These are phyloP conservation scores for Leptographium lundbergii DNA, from an alignment of 2,329 filamentous ascomycete genomes.

Conservation along the genomic window DNA sequence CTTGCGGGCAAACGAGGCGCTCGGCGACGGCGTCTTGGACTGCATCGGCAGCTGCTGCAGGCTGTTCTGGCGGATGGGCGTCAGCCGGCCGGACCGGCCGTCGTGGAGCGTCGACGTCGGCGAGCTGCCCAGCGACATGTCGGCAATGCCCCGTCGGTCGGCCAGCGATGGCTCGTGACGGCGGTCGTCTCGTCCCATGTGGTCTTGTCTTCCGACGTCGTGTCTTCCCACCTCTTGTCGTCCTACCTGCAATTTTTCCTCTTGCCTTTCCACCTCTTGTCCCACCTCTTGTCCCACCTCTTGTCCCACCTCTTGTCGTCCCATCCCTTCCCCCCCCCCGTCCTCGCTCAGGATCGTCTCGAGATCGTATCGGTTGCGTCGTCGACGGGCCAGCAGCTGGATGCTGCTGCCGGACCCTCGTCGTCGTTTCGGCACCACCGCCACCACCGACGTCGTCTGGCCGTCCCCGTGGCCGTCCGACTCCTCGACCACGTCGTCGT, in stretches of 20 bases:
- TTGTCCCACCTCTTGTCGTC: no score
- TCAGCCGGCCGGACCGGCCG: not conserved
- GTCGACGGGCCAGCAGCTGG: conserved; percentile 22
- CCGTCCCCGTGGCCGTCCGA: not conserved
- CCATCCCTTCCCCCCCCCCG: conserved; percentile 16
- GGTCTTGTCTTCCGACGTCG: no score
- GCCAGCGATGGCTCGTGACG: conserved; percentile 8
- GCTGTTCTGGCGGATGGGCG: conserved; percentile 8
- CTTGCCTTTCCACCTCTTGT: no score
- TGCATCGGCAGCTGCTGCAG: conserved; percentile 12
- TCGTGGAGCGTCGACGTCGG: no score
- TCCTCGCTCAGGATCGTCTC: conserved; percentile 26
- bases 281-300: no score
- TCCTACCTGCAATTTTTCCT: no score
- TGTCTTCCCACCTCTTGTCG: no score
- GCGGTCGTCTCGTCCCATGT: no score
- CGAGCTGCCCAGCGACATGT: conserved; percentile 6
- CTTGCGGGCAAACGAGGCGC: conserved; percentile 3
- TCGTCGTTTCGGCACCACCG: conserved; percentile 11
- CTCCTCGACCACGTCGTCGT: not conserved
- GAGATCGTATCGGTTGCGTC: conserved; percentile 16
- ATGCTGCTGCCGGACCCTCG: conserved; percentile 39
- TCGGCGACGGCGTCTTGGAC: conserved; percentile 2
- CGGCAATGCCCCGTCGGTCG: conserved; percentile 6
- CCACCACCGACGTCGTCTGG: not conserved